Conservation (phyloP, 2,329 filamentous ascomycete genomes). For the Xylariaceae sp. region DNA sequence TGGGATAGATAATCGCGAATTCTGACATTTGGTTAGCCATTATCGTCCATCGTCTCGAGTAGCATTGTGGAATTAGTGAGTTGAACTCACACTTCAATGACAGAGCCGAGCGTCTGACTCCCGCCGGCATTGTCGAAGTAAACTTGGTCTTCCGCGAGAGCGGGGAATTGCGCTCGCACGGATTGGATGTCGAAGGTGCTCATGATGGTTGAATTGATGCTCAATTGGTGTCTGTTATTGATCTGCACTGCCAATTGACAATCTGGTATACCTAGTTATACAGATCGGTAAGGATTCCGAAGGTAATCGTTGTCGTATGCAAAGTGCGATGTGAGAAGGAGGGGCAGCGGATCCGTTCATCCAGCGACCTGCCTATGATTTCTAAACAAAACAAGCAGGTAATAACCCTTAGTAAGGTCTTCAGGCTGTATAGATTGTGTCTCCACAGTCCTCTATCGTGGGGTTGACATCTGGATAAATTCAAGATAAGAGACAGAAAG, state of each 20-base stretch:
- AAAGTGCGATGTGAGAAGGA: not conserved
- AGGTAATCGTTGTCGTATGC: not conserved
- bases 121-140: constrained; percentile 77
- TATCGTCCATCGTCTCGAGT: not conserved
- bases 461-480: not conserved
- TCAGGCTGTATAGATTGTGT: not conserved
- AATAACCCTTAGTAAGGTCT: not conserved
- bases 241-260: not conserved
- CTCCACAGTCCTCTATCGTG: not conserved
- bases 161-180: constrained; percentile 60
- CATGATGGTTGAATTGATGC: constrained; percentile 15
- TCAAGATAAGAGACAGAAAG: not conserved
- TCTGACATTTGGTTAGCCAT: constrained; percentile 32
- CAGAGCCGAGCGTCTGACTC: constrained; percentile 62
- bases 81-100: constrained; percentile 56
- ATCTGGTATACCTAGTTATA: too few relatives aligned
- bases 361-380: not conserved
- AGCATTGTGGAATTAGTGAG: too few relatives aligned
- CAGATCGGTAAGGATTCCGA: too few relatives aligned
- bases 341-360: constrained; percentile 8
- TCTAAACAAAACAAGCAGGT: not conserved
- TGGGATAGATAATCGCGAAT: constrained; percentile 61
- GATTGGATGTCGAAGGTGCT: constrained; percentile 48
- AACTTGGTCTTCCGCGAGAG: constrained; percentile 60
- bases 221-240: not conserved